These are phyloP conservation scores for Apium graveolens DNA, from an alignment of 129 eudicot genomes.

Conservation along the genomic window DNA sequence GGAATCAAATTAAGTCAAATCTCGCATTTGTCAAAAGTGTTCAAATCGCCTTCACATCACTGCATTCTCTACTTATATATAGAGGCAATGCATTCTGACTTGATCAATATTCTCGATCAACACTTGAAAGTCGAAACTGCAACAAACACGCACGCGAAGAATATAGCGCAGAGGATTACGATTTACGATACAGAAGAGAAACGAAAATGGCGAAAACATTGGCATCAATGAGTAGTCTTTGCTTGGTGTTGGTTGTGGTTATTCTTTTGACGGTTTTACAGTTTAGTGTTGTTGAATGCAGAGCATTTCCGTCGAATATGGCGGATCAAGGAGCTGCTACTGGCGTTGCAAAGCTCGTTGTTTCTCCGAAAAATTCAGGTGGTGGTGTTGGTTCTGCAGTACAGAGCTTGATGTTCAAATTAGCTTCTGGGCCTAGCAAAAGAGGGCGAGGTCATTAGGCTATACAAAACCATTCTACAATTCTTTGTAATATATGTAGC, in stretches of 20 bases:
- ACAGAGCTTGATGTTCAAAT: slow-evolving; percentile 12
- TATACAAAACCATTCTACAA: not conserved
- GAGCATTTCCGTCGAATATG: not conserved
- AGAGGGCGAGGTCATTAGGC: slow-evolving; percentile 18
- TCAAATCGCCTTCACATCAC: not conserved
- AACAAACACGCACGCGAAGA: not conserved
- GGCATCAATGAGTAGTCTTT: not conserved
- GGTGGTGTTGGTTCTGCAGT: not conserved
- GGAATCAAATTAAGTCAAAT: slow-evolving; percentile 3
- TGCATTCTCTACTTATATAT: not conserved
- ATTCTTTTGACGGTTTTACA: not conserved
- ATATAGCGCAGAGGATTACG: not conserved
- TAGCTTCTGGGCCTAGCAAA: slow-evolving; percentile 22
- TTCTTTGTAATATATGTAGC: slow-evolving; percentile 1
- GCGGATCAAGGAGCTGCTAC: not conserved
- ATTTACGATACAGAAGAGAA: not conserved
- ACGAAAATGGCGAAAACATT: not conserved
- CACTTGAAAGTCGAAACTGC: not conserved
- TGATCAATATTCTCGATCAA: not conserved
- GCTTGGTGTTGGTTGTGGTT: not conserved
- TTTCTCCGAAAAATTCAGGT: not conserved
- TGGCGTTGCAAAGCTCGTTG: not conserved
- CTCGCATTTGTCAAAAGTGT: not conserved
- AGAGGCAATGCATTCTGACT: not conserved
- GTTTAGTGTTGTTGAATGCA: not conserved